Base-by-base conservation (phyloP, 139 green algal species). In the Chlamydomonas urium region DNA sequence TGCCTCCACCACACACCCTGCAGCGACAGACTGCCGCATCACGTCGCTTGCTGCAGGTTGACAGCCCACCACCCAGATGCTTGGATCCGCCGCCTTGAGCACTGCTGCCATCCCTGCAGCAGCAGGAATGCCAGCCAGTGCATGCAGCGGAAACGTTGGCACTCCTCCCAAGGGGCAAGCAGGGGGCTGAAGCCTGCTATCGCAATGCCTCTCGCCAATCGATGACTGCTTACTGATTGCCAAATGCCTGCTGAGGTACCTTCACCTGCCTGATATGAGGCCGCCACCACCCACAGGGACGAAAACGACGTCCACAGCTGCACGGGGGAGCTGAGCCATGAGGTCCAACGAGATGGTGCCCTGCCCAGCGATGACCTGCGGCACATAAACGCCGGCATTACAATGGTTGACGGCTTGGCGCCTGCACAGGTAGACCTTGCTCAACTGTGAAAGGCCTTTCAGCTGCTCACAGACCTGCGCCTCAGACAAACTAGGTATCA, bases 251-350 rank as follows among this genome's bases (percentile, higher is more conserved):
- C n/a, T n/a, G n/a, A n/a, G n/a, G n/a, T n/a, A n/a, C n/a, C n/a
- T n/a, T n/a, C n/a, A n/a, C n/a, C n/a, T 35, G 48, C 75, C 75
- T 35, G 66, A 70, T 0, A 86, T 81, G 6, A 92, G 78, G 37
- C 86, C 86, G 3, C 87, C 87, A 4, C 87, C 84, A n/a, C 87
- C 87, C 14, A 92, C 83, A 24, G 87, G 87, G 8, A 92, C 77
- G 45, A 87, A 83, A 37, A 89, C 83, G 10, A 75, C 61, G 33
- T 87, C 79, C 36, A 86, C 53, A 1, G 58, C 29, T 0, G 36
- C 45, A 1, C 50, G 50, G 4, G 53, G 75, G 56, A 86, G 45
- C 56, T 79, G 66, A 56, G 69, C 58, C 50, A 92, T 73, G 32
- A 92, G 65, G 57, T 92, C 87, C 1, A 90, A 26, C 3, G 79